phyloP scores from a whole-genome alignment of 345 rosid genomes.

The Eucalyptus leucophloia region DNA sequence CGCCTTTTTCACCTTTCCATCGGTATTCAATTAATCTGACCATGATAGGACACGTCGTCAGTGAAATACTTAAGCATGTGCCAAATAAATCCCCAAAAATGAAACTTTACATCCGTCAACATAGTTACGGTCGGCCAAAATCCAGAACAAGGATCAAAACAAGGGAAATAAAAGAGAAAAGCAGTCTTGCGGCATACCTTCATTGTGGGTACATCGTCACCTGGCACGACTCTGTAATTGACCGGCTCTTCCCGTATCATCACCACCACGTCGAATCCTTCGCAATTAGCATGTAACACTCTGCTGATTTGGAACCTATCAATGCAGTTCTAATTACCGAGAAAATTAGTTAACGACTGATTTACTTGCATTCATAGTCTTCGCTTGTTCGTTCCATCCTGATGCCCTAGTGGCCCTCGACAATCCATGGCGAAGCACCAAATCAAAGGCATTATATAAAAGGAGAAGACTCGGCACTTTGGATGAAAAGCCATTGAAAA shows the following conservation, averaged over 20 bases:
- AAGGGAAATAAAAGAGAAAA: background rate
- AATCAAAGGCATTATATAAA: no score
- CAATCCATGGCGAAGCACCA: no score
- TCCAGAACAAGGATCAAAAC: background rate
- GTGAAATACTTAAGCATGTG: background rate
- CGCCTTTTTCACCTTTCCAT: background rate
- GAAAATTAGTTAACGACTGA: background rate
- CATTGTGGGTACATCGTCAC: background rate
- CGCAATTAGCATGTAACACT: no score
- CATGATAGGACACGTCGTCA: background rate
- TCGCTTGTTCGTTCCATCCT: no score
- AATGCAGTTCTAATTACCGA: background rate
- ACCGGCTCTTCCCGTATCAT: background rate
- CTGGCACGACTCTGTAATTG: background rate
- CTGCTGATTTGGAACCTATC: background rate
- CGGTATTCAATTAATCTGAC: background rate
- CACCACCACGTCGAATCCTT: no score
- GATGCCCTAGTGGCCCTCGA: no score
- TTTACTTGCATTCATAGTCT: background rate
- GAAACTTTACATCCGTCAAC: background rate
- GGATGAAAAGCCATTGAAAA: no score
- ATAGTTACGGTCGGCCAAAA: background rate
- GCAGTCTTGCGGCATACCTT: background rate
- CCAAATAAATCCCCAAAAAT: background rate
- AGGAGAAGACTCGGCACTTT: no score